Evolutionary conservation across 306 rosid species (phyloP), one percentile per base, ranked within the genome.

Genomic region (Ormosia emarginata): DNA sequence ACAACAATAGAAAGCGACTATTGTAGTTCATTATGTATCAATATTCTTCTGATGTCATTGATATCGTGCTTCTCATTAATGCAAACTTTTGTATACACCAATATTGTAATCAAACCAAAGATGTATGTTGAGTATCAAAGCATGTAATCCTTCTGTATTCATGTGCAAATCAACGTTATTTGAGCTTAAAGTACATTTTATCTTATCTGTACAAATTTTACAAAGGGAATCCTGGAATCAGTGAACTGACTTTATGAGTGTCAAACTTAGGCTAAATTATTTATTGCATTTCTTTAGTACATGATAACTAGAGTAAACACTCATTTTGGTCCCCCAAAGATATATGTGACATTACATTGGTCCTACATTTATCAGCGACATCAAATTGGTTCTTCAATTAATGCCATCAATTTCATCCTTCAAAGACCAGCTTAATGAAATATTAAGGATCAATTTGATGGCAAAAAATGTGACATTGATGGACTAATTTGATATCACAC

Each of bases 31-130:
- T 61, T 71, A 5, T 69, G 67, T 13, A 41, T 71, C 81, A 52
- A 53, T 44, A 62, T 78, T 78, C 67, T 70, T 80, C 59, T 58
- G 74, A 49, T 79, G 43, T 70, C 83, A 80, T 55, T 79, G 67
- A 74, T 68, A 15, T 63, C 1, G 1, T 80, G 66, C 73, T 53
- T 79, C 55, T 66, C 61, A 53, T 66, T 5, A 59, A 53, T 74
- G 61, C 80, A 67, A 62, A 46, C 77, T 56, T 66, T 11, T 76
- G 58, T 24, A 40, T 59, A 80, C 72, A 50, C 37, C 43, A 18
- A 40, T 61, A 67, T 32, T 75, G 39, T 75, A 63, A 58, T 59
- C 50, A 79, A 73, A 63, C 67, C 77, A 43, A 40, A 34, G 59
- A 73, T 79, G 69, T 15, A 44, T 72, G 66, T 68, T 7, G 39